Percentiles rank a stretch among this genome's conserved stretches.
Conservation (phyloP, 352 stramenopile genomes). For the Globisporangium sylvaticum region DNA sequence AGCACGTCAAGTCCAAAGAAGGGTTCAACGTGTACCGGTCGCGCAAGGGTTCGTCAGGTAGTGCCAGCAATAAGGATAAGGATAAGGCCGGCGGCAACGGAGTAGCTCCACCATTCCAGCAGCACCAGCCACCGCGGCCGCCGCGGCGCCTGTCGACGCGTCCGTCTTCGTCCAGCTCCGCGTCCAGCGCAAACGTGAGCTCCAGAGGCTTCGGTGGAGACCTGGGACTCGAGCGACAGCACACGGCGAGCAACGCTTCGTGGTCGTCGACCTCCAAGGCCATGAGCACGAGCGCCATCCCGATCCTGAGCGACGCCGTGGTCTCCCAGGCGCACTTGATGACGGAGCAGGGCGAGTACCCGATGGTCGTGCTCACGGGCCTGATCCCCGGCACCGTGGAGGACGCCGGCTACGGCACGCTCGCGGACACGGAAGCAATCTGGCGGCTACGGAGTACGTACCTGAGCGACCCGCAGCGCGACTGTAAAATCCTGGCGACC, state of each 20-base stretch:
- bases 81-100: neutral
- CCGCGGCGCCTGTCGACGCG: neutral
- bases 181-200: neutral
- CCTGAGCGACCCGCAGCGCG: slow-evolving; percentile 27
- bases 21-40: slow-evolving; percentile 4
- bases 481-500: slow-evolving; percentile 25
- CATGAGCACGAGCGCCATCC: neutral
- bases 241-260: neutral
- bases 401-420: slow-evolving; percentile 21
- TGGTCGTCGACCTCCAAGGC: neutral
- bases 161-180: neutral
- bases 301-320: slow-evolving; percentile 2
- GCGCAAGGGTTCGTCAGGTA: neutral
- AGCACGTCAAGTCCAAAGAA: neutral
- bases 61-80: neutral
- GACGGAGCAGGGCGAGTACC: neutral
- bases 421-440: slow-evolving; percentile 19
- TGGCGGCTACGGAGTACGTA: slow-evolving; percentile 26
- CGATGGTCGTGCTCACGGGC: neutral
- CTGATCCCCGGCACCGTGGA: neutral
- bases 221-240: neutral
- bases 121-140: neutral
- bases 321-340: neutral
- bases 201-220: neutral
- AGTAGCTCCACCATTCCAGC: neutral